Percentiles rank a stretch among this genome's conserved stretches.
Evolutionary conservation across 345 rosid genomes (phyloP).

Genomic region (Populus tremula): DNA sequence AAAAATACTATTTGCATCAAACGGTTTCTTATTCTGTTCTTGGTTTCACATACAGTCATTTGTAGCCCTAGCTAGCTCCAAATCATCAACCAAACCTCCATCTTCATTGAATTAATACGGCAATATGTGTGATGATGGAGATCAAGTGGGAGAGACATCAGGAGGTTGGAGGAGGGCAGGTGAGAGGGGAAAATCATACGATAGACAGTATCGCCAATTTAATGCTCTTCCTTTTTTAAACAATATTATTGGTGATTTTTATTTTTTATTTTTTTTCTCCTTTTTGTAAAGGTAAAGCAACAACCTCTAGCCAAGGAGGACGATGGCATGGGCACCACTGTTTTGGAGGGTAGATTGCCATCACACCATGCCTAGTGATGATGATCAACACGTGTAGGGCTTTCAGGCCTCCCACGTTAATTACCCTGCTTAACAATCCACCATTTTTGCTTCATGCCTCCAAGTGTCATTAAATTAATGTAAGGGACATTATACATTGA

Average conservation of each 20-base stretch:
- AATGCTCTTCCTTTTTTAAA: background rate
- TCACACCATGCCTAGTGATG: background rate
- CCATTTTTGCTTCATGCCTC: background rate
- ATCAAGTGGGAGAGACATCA: too few species aligned
- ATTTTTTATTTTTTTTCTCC: too few species aligned
- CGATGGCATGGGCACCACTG: background rate
- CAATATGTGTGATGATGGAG: too few species aligned
- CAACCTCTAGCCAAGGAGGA: background rate
- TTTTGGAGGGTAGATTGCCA: background rate
- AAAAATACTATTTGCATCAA: too few species aligned
- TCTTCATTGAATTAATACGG: too few species aligned
- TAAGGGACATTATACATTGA: background rate
- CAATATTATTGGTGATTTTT: background rate
- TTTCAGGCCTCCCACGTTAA: background rate
- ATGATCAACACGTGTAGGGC: background rate
- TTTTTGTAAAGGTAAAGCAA: background rate
- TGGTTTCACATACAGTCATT: too few species aligned
- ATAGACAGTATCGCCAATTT: background rate
- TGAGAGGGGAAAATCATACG: too few species aligned
- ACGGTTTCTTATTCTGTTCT: too few species aligned
- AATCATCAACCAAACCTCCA: too few species aligned
- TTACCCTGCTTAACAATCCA: background rate
- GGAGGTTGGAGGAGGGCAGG: too few species aligned
- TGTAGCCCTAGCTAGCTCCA: too few species aligned
- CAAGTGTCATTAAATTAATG: background rate